These are phyloP conservation scores for Bimuria novae-zelandiae DNA, from an alignment of 2,329 filamentous ascomycete genomes.

Conservation along the genomic window DNA sequence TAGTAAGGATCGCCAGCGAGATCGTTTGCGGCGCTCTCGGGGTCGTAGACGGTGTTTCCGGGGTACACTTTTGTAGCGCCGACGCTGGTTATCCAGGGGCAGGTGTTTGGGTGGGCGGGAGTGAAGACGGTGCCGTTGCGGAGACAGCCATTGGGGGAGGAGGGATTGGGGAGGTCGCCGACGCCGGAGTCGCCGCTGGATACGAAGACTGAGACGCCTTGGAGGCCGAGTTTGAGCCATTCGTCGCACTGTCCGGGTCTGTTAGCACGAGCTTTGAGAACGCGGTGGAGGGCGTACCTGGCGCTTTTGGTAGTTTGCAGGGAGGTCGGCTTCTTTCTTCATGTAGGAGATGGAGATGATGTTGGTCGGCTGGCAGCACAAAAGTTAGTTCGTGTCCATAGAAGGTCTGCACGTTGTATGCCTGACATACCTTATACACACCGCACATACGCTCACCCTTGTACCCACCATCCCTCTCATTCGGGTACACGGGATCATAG, in stretches of 20 bases:
- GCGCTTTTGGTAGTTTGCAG: constrained; percentile 58
- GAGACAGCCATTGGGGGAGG: constrained; percentile 28
- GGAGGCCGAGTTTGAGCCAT: constrained; percentile 55
- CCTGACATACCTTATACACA: constrained; percentile 48
- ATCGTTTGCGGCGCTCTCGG: constrained; percentile 20
- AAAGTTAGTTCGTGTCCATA: background rate
- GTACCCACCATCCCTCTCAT: constrained; percentile 55
- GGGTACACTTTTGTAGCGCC: constrained; percentile 54
- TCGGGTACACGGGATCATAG: constrained; percentile 58
- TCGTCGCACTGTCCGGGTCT: constrained; percentile 40
- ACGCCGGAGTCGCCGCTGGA: constrained; percentile 55
- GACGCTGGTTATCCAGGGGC: constrained; percentile 63
- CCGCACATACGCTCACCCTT: constrained; percentile 53
- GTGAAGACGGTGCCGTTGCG: constrained; percentile 45
- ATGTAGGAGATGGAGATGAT: constrained; percentile 64
- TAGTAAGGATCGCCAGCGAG: background rate
- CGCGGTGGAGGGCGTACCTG: constrained; percentile 24
- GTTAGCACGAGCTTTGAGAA: background rate
- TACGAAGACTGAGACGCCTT: constrained; percentile 54
- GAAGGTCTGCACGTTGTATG: background rate
- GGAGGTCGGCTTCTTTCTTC: constrained; percentile 58
- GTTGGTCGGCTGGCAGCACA: constrained; percentile 58
- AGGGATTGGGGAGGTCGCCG: constrained; percentile 27
- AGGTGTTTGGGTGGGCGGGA: constrained; percentile 48
- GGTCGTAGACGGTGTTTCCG: constrained; percentile 23